A percentile compares a stretch with the other conserved stretches of the same genome.
phyloP scores from a whole-genome alignment of 2,329 filamentous ascomycete species.

The Fusarium illudens region DNA sequence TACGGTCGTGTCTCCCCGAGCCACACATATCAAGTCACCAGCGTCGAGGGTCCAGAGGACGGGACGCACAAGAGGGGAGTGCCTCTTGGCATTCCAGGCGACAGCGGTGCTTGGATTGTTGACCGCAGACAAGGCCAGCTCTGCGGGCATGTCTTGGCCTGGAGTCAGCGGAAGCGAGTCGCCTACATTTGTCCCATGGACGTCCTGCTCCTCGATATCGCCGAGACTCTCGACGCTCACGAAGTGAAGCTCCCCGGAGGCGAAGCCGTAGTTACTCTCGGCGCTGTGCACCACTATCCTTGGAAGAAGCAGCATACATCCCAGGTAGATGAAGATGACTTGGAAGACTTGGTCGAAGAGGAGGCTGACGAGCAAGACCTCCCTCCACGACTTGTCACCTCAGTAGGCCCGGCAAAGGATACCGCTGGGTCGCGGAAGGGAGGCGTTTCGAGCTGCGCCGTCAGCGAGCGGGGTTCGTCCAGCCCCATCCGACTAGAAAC shows the following conservation, averaged over 20 bases:
- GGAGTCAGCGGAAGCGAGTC: conserved; percentile 79
- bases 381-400: conserved; percentile 19
- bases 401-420: conserved; percentile 11
- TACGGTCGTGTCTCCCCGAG: conserved; percentile 84
- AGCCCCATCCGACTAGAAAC: conserved; percentile 43
- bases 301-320: conserved; percentile 15
- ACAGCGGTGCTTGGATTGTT: conserved; percentile 93
- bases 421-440: conserved; percentile 2
- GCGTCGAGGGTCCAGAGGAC: conserved; percentile 42
- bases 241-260: conserved; percentile 77
- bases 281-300: conserved; percentile 17
- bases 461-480: conserved; percentile 36
- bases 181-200: conserved; percentile 98
- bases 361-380: conserved; percentile 28
- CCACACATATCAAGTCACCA: conserved; percentile 70
- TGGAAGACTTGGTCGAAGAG: conserved; percentile 44
- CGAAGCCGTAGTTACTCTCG: conserved; percentile 50
- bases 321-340: conserved; percentile 36
- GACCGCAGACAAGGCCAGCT: conserved; percentile 80
- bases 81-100: conserved; percentile 77
- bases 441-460: conserved; percentile 23
- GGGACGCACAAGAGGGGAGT: conserved; percentile 33
- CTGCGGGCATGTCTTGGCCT: conserved; percentile 90
- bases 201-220: conserved; percentile 84
- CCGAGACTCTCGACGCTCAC: conserved; percentile 74